Percentiles rank a stretch among this genome's conserved stretches.
phyloP scores from a whole-genome alignment of 345 rosid genomes.

The Durio zibethinus region DNA sequence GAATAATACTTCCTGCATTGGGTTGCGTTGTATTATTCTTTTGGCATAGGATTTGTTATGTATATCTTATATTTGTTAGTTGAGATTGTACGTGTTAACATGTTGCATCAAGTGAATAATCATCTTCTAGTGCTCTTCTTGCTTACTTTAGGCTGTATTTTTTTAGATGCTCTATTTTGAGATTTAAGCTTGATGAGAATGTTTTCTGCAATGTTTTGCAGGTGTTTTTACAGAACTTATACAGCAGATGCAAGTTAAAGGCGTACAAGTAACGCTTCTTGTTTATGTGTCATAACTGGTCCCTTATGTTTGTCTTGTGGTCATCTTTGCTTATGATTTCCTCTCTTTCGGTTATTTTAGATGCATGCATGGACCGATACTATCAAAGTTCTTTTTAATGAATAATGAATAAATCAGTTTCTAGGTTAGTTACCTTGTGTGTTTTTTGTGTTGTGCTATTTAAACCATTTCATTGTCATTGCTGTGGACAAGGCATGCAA shows the following conservation, averaged over 20 bases:
- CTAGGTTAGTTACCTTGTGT: neutral
- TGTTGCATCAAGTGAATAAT: neutral
- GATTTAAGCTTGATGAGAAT: neutral
- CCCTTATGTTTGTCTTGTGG: neutral
- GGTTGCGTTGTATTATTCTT: neutral
- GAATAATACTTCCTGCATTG: neutral
- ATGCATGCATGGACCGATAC: neutral
- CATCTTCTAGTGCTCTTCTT: neutral
- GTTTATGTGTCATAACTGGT: neutral
- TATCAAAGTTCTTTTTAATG: neutral
- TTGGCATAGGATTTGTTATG: neutral
- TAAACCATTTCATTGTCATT: neutral
- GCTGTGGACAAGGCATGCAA: neutral
- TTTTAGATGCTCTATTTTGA: neutral
- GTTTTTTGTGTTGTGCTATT: neutral
- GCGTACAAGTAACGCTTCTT: constrained; percentile 65
- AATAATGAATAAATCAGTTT: neutral
- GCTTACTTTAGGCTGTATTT: neutral
- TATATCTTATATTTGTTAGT: neutral
- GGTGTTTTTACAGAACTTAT: constrained; percentile 98
- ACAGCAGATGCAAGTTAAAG: constrained; percentile 98
- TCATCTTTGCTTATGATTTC: neutral
- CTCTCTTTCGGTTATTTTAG: neutral
- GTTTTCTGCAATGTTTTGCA: constrained; percentile 33
- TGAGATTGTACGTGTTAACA: neutral